Evolutionary conservation across 1,139 yeast species (phyloP).

Genomic region (Sugiyamaella castrensis): DNA sequence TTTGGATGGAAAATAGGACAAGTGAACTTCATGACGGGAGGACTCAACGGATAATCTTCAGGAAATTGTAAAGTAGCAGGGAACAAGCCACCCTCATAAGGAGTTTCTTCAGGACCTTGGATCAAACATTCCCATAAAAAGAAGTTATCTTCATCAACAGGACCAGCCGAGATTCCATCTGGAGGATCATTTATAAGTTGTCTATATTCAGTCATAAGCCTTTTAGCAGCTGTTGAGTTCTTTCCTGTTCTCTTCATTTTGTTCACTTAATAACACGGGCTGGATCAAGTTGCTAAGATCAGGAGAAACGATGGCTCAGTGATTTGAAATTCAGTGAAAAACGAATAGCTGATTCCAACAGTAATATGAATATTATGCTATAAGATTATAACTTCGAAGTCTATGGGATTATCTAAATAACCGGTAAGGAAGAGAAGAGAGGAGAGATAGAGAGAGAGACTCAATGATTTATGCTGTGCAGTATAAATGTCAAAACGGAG

Average conservation of each 20-base stretch:
- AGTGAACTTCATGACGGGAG: conserved; percentile 79
- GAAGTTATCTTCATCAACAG: conserved; percentile 73
- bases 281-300: no score
- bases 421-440: no score
- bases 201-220: conserved; percentile 84
- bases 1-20: conserved; percentile 92
- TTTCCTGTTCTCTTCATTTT: conserved; percentile 9
- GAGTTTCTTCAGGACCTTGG: conserved; percentile 91
- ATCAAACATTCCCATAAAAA: conserved; percentile 89
- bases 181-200: conserved; percentile 84
- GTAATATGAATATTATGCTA: no score
- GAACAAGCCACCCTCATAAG: conserved; percentile 91
- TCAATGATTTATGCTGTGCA: no score
- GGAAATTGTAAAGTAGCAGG: conserved; percentile 85
- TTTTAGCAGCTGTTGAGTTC: conserved; percentile 66
- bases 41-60: conserved; percentile 82
- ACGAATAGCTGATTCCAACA: no score
- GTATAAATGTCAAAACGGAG: no score
- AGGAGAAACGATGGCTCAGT: no score
- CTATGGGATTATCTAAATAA: no score
- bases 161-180: conserved; percentile 95
- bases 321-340: no score
- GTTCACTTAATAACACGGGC: no score
- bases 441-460: no score
- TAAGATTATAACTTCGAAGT: no score